Conservation (phyloP, 208 protist species). For the Lotmaria passim region DNA sequence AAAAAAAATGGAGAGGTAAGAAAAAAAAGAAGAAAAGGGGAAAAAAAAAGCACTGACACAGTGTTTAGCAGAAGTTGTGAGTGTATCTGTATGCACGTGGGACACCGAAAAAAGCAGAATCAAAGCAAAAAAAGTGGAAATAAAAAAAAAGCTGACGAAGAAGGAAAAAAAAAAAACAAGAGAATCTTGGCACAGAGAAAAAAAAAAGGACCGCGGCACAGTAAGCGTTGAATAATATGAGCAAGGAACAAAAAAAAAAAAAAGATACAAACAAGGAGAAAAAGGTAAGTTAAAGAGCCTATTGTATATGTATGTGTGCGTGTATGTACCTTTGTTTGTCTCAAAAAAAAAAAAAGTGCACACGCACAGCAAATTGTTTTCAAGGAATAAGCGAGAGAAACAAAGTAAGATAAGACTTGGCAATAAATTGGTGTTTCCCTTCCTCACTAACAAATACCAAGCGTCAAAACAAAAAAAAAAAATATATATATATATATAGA, state of each 20-base stretch:
- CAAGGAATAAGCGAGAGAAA: constrained; percentile 23
- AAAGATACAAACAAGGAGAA: constrained; percentile 6
- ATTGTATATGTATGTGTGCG: constrained; percentile 9
- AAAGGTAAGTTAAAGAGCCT: neutral
- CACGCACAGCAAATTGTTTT: no score
- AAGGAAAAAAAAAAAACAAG: constrained; percentile 7
- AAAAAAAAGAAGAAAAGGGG: neutral
- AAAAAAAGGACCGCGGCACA: neutral
- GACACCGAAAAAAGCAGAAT: no score
- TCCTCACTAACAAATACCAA: no score
- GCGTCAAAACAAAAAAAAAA: no score
- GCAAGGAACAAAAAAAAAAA: constrained; percentile 2
- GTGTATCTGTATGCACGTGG: no score
- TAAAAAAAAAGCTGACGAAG: neutral
- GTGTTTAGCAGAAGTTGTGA: no score
- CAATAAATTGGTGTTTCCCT: no score
- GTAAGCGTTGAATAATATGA: neutral
- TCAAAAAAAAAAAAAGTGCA: no score
- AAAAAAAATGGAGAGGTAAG: neutral
- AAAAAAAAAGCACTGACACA: no score
- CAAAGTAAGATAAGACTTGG: neutral
- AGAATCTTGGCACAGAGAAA: neutral
- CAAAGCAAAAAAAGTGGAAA: neutral
- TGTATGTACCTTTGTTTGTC: constrained; percentile 5
- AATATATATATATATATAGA: no score